These are phyloP conservation scores for Combretum micranthum DNA, from an alignment of 345 rosid genomes.

Conservation along the genomic window DNA sequence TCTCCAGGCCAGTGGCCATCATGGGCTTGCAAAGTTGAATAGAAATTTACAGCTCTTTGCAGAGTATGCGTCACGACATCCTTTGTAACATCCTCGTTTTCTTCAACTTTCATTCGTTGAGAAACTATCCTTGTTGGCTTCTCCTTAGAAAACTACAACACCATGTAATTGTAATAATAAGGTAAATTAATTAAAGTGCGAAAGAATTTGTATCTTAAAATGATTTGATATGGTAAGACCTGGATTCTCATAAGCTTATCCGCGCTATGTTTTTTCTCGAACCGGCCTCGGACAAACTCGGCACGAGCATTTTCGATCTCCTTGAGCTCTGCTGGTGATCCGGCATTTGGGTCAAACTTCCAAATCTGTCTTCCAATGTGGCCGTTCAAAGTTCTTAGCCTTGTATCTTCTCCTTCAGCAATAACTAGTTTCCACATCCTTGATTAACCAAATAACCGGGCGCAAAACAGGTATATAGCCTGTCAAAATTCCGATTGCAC, in stretches of 20 bases:
- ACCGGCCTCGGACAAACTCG: slow-evolving; percentile 48
- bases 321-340: slow-evolving; percentile 53
- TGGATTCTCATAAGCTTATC: slow-evolving; percentile 88
- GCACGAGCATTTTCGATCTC: slow-evolving; percentile 58
- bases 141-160: slow-evolving; percentile 61
- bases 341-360: slow-evolving; percentile 73
- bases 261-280: slow-evolving; percentile 65
- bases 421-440: slow-evolving; percentile 88
- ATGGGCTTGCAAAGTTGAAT: slow-evolving; percentile 71
- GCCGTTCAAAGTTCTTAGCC: slow-evolving; percentile 59
- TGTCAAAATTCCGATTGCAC: no score
- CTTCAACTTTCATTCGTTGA: slow-evolving; percentile 47
- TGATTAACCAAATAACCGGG: no score
- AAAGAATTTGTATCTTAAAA: no score
- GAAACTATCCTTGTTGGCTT: slow-evolving; percentile 27
- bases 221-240: slow-evolving; percentile 32
- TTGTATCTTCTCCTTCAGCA: slow-evolving; percentile 68
- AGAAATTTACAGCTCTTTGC: slow-evolving; percentile 60
- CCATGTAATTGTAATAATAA: no score
- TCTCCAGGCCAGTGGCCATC: slow-evolving; percentile 99
- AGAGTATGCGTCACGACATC: slow-evolving; percentile 49
- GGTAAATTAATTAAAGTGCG: no score
- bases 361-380: slow-evolving; percentile 80
- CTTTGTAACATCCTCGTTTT: slow-evolving; percentile 54
- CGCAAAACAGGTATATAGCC: no score